Percentiles rank a stretch among this genome's conserved stretches.
These are phyloP conservation scores for Paspalum notatum DNA, from an alignment of 176 grass and related monocot species.

Conservation along the genomic window DNA sequence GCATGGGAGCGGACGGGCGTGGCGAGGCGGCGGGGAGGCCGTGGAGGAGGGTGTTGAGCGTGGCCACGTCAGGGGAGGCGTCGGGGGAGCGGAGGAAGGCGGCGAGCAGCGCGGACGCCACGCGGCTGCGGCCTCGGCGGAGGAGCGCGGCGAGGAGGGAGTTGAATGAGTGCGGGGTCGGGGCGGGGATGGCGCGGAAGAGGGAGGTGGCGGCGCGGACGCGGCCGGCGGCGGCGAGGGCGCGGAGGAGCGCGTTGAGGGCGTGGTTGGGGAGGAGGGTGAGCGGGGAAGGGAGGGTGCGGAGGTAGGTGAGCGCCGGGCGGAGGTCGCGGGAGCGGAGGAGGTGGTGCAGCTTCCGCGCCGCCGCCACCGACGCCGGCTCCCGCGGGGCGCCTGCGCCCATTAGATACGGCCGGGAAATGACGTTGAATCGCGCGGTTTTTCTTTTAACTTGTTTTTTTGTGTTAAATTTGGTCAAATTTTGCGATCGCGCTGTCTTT, in stretches of 20 bases:
- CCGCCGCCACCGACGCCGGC: conserved; percentile 49
- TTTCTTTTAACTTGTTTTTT: no score
- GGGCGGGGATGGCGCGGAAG: conserved; percentile 60
- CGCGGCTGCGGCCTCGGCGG: conserved; percentile 52
- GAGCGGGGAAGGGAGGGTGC: conserved; percentile 50
- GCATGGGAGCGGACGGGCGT: conserved; percentile 43
- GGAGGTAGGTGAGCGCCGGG: conserved; percentile 52
- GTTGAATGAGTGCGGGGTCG: conserved; percentile 78
- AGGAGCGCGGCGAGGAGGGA: conserved; percentile 74
- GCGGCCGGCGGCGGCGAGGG: conserved; percentile 68
- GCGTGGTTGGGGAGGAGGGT: conserved; percentile 72
- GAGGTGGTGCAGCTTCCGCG: conserved; percentile 58
- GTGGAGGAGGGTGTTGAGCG: conserved; percentile 79
- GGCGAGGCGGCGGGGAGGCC: conserved; percentile 66
- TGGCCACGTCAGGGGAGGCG: conserved; percentile 62
- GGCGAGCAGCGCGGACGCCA: conserved; percentile 60
- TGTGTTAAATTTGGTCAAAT: no score
- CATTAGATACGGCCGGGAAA: not conserved
- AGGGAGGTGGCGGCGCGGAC: conserved; percentile 65
- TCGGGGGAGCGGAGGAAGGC: conserved; percentile 50
- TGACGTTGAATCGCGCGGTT: not conserved
- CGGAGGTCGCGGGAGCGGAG: conserved; percentile 76
- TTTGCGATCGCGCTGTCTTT: no score
- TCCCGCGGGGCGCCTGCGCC: conserved; percentile 25
- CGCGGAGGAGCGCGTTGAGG: conserved; percentile 83